Evolutionary conservation across 2,329 filamentous ascomycete genomes (phyloP).

Genomic region (Laburnicola sp.): DNA sequence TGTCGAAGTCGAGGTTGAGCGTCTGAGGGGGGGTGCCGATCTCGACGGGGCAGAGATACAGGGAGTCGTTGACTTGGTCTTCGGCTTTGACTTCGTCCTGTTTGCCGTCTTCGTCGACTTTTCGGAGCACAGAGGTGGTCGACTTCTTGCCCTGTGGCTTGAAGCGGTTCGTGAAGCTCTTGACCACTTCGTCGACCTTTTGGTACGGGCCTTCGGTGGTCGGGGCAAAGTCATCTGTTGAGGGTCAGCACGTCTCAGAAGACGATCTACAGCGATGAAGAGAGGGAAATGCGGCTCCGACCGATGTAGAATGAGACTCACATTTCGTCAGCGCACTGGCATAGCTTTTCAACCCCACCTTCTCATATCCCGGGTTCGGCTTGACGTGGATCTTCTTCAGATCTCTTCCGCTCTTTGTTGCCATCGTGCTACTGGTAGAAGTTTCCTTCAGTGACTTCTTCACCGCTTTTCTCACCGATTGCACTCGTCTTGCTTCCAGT

Average conservation of each 20-base stretch:
- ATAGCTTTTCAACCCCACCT: constrained; percentile 63
- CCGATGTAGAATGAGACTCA: constrained; percentile 5
- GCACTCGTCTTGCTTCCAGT: too few relatives aligned
- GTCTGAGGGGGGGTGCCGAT: constrained; percentile 61
- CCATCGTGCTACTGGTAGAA: constrained; percentile 8
- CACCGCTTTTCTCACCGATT: too few relatives aligned
- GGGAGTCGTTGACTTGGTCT: constrained; percentile 30
- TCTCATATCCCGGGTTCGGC: constrained; percentile 29
- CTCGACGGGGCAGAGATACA: constrained; percentile 57
- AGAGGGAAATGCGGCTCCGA: too few relatives aligned
- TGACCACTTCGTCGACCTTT: constrained; percentile 51
- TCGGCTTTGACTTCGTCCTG: constrained; percentile 25
- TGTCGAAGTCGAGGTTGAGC: constrained; percentile 70
- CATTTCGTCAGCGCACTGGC: constrained; percentile 63
- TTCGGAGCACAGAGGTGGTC: constrained; percentile 48
- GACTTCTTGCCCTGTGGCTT: constrained; percentile 55
- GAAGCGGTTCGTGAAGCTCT: constrained; percentile 21
- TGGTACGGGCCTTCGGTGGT: constrained; percentile 66
- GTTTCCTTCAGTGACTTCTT: too few relatives aligned
- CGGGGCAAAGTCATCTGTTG: constrained; percentile 57
- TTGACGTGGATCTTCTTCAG: constrained; percentile 29
- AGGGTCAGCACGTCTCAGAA: neutral
- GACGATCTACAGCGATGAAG: too few relatives aligned
- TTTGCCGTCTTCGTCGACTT: constrained; percentile 30
- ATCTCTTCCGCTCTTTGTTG: constrained; percentile 5